A percentile compares a stretch with the other conserved stretches of the same genome.
Evolutionary conservation across 495 filamentous ascomycete genomes (phyloP).

Genomic region (Penicillium flavigenum): DNA sequence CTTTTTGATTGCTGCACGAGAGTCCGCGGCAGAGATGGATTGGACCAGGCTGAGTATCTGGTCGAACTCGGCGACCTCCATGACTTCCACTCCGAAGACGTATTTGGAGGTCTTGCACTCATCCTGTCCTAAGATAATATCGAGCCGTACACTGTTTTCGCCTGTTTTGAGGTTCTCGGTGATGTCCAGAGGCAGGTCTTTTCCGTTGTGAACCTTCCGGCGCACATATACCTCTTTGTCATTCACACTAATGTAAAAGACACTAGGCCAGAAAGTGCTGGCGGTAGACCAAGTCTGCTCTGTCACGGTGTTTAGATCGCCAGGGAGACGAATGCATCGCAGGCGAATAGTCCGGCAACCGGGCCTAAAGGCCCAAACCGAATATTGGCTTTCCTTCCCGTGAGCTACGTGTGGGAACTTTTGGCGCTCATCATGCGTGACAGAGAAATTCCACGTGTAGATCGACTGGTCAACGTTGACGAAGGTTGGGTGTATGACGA

Average conservation of each 20-base stretch:
- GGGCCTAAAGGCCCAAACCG: constrained; percentile 22
- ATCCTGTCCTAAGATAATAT: constrained; percentile 43
- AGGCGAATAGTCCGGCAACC: constrained; percentile 42
- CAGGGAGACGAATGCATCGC: constrained; percentile 37
- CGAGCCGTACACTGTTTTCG: constrained; percentile 57
- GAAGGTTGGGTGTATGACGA: constrained; percentile 40
- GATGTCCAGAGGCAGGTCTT: constrained; percentile 73
- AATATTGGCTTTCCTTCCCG: constrained; percentile 12
- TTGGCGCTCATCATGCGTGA: constrained; percentile 19
- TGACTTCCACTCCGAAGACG: constrained; percentile 60
- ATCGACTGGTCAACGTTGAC: constrained; percentile 25
- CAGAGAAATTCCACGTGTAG: constrained; percentile 33
- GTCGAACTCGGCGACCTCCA: constrained; percentile 54
- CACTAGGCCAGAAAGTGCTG: constrained; percentile 70
- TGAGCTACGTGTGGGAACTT: constrained; percentile 20
- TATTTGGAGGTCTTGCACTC: constrained; percentile 42
- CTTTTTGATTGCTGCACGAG: constrained; percentile 36
- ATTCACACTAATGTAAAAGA: constrained; percentile 72
- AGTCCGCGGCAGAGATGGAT: constrained; percentile 28
- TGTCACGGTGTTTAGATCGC: constrained; percentile 7
- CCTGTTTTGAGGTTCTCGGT: constrained; percentile 54
- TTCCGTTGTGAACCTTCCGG: constrained; percentile 65
- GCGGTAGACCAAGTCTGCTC: constrained; percentile 58
- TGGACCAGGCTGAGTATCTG: constrained; percentile 45
- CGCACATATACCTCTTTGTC: constrained; percentile 53